A percentile compares a stretch with the other conserved stretches of the same genome.
These are phyloP conservation scores for Pseudonectria buxi DNA, from an alignment of 2,329 filamentous ascomycete genomes.

Conservation along the genomic window DNA sequence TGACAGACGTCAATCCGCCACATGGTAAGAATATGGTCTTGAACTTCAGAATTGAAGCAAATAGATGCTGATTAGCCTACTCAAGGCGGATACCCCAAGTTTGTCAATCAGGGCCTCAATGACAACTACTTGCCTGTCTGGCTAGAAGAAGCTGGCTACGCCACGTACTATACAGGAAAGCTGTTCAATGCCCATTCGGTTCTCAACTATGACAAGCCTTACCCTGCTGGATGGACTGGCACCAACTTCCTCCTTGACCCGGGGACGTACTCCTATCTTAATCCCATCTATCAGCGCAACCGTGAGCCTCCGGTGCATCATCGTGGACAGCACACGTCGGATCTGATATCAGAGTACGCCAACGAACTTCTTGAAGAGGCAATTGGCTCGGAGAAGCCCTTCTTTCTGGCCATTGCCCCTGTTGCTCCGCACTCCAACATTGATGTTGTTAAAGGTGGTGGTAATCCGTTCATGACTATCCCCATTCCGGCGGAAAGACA, in stretches of 20 bases:
- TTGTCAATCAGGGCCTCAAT: conserved; percentile 58
- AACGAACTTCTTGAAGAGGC: conserved; percentile 57
- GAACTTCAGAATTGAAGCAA: no score
- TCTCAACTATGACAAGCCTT: conserved; percentile 54
- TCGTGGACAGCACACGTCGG: conserved; percentile 35
- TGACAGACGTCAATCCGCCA: conserved; percentile 49
- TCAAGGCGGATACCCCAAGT: conserved; percentile 53
- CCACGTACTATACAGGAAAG: conserved; percentile 69
- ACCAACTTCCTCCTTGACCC: conserved; percentile 31
- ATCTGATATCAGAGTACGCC: conserved; percentile 54
- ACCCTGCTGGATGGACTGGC: conserved; percentile 51
- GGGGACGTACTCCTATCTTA: conserved; percentile 37
- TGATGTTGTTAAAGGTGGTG: conserved; percentile 3
- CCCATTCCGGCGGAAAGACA: conserved; percentile 57
- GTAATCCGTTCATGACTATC: conserved; percentile 9
- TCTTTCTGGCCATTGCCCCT: conserved; percentile 61
- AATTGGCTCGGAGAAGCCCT: conserved; percentile 46
- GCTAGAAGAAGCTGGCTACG: conserved; percentile 62
- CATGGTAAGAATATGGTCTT: conserved; percentile 33
- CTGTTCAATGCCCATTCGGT: conserved; percentile 59
- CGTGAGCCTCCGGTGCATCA: conserved; percentile 25
- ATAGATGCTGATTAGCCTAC: conserved; percentile 3
- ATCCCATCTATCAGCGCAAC: conserved; percentile 42
- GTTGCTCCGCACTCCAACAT: conserved; percentile 59
- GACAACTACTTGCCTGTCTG: conserved; percentile 63